These are phyloP conservation scores for Hypoxylon intermedium DNA, from an alignment of 495 filamentous ascomycete species.

Conservation along the genomic window DNA sequence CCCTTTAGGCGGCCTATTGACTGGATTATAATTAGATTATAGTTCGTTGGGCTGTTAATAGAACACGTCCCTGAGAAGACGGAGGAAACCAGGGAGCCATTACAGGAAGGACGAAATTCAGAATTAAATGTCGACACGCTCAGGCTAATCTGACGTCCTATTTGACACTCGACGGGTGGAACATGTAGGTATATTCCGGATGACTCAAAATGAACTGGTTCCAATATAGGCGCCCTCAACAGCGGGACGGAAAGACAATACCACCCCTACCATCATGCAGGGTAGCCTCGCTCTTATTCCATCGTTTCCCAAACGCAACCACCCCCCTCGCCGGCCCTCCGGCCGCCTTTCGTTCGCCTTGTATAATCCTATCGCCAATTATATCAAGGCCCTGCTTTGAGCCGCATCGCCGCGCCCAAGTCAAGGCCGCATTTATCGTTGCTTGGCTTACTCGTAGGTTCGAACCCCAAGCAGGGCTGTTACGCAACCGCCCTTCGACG, in stretches of 20 bases:
- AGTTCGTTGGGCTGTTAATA: slow-evolving; percentile 2
- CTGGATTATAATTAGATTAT: slow-evolving; percentile 17
- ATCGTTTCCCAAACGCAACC: slow-evolving; percentile 7
- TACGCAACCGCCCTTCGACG: background rate
- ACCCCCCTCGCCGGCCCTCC: slow-evolving; percentile 9
- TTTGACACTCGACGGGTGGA: background rate
- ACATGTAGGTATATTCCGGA: background rate
- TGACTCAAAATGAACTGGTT: no score
- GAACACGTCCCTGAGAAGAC: background rate
- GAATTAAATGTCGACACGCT: background rate
- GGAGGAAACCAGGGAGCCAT: background rate
- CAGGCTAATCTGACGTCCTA: background rate
- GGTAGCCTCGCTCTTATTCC: slow-evolving; percentile 13
- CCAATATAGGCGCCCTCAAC: no score
- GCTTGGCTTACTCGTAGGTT: no score
- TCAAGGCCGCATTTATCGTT: no score
- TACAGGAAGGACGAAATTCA: no score
- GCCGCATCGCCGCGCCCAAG: background rate
- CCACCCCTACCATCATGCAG: slow-evolving; percentile 13
- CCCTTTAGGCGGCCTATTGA: slow-evolving; percentile 17
- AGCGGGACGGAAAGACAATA: no score
- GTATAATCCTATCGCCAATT: background rate
- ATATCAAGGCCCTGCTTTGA: background rate
- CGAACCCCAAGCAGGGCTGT: no score
- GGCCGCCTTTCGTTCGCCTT: no score